Evolutionary conservation across 176 grass and related monocot species (phyloP).

Genomic region (Cenchrus americanus): DNA sequence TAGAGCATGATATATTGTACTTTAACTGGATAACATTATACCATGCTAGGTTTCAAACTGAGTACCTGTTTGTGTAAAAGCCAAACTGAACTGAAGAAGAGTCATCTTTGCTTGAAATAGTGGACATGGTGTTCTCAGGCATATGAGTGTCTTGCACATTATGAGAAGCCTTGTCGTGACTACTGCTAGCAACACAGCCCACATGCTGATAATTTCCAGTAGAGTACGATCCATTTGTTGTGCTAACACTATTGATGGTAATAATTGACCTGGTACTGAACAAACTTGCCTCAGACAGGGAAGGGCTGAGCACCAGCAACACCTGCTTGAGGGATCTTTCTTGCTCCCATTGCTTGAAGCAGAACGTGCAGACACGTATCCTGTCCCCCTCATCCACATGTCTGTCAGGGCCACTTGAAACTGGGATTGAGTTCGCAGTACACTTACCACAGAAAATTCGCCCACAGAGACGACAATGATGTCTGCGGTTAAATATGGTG

Average conservation of each 20-base stretch:
- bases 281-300: slow-evolving; percentile 61
- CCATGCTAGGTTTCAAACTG: slow-evolving; percentile 21
- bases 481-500: slow-evolving; percentile 87
- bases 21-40: slow-evolving; percentile 13
- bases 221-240: slow-evolving; percentile 54
- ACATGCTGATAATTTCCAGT: slow-evolving; percentile 62
- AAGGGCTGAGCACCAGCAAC: slow-evolving; percentile 48
- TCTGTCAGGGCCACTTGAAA: slow-evolving; percentile 41
- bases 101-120: slow-evolving; percentile 63
- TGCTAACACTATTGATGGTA: slow-evolving; percentile 55
- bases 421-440: slow-evolving; percentile 74
- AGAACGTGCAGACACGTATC: slow-evolving; percentile 86
- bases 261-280: slow-evolving; percentile 67
- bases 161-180: slow-evolving; percentile 52
- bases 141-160: slow-evolving; percentile 48
- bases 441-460: slow-evolving; percentile 94
- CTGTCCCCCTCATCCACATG: slow-evolving; percentile 61
- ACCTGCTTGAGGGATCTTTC: slow-evolving; percentile 55
- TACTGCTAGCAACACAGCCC: slow-evolving; percentile 54
- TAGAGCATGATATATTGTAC: slow-evolving; percentile 1
- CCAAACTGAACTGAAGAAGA: slow-evolving; percentile 61
- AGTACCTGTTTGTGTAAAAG: slow-evolving; percentile 78
- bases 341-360: slow-evolving; percentile 86
- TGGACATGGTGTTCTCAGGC: slow-evolving; percentile 58
- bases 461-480: slow-evolving; percentile 95